Evolutionary conservation across 345 rosid genomes (phyloP).

Genomic region (Dipteronia sinensis): DNA sequence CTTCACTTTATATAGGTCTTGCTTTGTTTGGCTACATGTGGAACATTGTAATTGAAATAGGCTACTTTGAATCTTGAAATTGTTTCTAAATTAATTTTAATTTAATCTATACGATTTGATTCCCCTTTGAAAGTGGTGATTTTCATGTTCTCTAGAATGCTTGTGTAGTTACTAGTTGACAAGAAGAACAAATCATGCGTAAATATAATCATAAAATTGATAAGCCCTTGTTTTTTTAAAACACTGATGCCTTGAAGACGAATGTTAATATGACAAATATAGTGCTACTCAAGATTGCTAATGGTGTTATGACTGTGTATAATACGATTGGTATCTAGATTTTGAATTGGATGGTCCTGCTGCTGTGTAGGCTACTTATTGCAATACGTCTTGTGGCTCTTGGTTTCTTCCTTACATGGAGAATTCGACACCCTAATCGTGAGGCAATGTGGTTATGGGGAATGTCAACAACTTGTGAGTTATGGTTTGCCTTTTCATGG

Average conservation of each 20-base stretch:
- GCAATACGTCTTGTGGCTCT: conserved; percentile 61
- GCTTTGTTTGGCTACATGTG: background rate
- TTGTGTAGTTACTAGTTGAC: background rate
- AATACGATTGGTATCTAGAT: background rate
- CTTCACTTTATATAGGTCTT: background rate
- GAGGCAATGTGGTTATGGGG: conserved; percentile 85
- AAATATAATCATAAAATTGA: background rate
- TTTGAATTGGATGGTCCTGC: background rate
- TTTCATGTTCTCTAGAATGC: background rate
- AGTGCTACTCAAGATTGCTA: background rate
- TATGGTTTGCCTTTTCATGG: conserved; percentile 88
- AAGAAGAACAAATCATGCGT: background rate
- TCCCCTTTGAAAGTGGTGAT: background rate
- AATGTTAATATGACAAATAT: background rate
- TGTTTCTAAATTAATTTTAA: background rate
- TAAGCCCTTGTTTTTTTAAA: background rate
- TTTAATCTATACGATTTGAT: background rate
- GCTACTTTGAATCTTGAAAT: background rate
- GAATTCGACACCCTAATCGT: conserved; percentile 65
- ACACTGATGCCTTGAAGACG: background rate
- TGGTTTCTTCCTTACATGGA: conserved; percentile 69
- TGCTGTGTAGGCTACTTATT: conserved; percentile 46
- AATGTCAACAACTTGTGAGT: conserved; percentile 70
- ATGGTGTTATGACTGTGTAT: background rate
- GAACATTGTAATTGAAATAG: background rate